Conservation (phyloP, 129 eudicot genomes). For the Lactuca saligna region DNA sequence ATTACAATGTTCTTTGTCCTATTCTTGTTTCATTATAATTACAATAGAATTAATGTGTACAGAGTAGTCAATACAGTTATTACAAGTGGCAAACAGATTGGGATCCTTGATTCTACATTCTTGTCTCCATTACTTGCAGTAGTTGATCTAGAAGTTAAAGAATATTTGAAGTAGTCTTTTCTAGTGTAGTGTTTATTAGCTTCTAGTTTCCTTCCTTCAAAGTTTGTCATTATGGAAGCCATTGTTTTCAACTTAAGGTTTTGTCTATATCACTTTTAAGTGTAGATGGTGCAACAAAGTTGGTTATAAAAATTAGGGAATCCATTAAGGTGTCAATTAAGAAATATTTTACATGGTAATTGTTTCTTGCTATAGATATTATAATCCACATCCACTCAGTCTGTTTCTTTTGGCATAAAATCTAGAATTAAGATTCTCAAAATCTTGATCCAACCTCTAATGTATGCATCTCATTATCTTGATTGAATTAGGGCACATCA, state of each 20-base stretch:
- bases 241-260: too few relatives aligned
- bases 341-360: slow-evolving; percentile 3
- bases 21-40: background rate
- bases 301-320: too few relatives aligned
- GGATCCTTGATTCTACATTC: background rate
- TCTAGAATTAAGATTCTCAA: background rate
- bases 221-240: too few relatives aligned
- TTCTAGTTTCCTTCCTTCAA: too few relatives aligned
- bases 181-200: too few relatives aligned
- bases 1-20: background rate
- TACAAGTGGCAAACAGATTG: background rate
- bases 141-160: background rate
- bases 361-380: slow-evolving; percentile 4
- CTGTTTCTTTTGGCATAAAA: slow-evolving; percentile 7
- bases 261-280: too few relatives aligned
- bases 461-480: slow-evolving; percentile 13
- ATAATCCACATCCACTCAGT: background rate
- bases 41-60: slow-evolving; percentile 10
- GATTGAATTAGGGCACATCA: slow-evolving; percentile 10
- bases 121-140: background rate
- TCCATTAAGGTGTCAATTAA: too few relatives aligned
- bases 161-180: background rate
- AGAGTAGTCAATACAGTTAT: background rate
- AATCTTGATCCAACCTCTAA: slow-evolving; percentile 5
- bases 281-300: too few relatives aligned